Evolutionary conservation across 768 basidiomycete species (phyloP), one percentile per base, ranked within the genome.

Genomic region (Gloeophyllum trabeum): DNA sequence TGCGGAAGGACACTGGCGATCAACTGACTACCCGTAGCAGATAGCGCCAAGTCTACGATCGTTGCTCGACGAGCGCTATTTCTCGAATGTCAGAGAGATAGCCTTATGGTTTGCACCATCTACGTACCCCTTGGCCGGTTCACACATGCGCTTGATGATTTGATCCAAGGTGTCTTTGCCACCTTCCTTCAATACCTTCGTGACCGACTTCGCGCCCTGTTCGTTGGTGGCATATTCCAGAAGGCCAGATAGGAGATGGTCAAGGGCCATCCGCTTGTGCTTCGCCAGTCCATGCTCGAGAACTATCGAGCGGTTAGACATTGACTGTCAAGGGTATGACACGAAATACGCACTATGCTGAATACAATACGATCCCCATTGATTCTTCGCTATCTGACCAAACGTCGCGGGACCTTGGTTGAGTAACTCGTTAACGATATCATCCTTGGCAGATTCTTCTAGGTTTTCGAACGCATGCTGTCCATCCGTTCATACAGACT

Each of bases 351-450:
- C 49, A 88, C 87, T 87, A 44, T 88, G 87, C 50, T 88, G 84
- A 21, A 89, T 70, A 55, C 86, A 89, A 51, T 88, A 90, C 1
- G 84, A 81, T 7, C 88, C 88, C 87, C 87, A 91, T 54, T 90
- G 87, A 46, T 77, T 91, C 64, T 85, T 88, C 16, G 81, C 69
- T 14, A 90, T 84, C 49, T 88, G 82, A 18, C 72, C 68, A 48
- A 89, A 89, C 20, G 82, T 67, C 1, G 55, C 56, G 1, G 71
- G 57, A 12, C 85, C 85, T 43, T 83, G 77, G 45, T 82, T 79
- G 43, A 89, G 71, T n/a, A 89, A 56, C 51, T 89, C 86, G 43
- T 86, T 81, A 4, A 89, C 79, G 44, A 89, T 89, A 0, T 81
- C 84, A 43, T 87, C 84, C 57, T 89, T 88, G 4, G 84, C 85